Evolutionary conservation across 164 flowering plant genomes (phyloP).

Genomic region (Chimonanthus praecox): DNA sequence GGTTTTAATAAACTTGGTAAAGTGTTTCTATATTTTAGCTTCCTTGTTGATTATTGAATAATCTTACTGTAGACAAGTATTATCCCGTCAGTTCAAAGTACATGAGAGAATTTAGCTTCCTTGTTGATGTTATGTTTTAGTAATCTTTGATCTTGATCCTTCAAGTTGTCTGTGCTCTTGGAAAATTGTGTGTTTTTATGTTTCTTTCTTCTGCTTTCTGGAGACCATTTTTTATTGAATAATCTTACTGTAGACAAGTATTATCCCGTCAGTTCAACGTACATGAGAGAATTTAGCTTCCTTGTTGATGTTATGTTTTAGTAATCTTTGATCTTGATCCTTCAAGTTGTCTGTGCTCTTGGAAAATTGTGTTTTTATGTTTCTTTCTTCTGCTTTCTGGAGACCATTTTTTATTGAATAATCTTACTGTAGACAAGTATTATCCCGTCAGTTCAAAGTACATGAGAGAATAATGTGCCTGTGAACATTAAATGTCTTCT

Average conservation of each 20-base stretch:
- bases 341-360: not conserved
- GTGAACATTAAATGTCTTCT: not conserved
- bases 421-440: not conserved
- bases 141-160: not conserved
- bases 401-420: no score
- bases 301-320: not conserved
- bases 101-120: not conserved
- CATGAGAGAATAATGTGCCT: not conserved
- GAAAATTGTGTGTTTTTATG: no score
- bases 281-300: not conserved
- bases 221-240: no score
- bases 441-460: not conserved
- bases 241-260: not conserved
- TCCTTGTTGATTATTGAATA: not conserved
- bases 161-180: not conserved
- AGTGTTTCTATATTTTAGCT: not conserved
- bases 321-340: not conserved
- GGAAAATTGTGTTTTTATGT: no score
- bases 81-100: not conserved
- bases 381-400: no score
- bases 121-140: not conserved
- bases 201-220: no score
- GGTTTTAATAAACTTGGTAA: constrained; percentile 68
- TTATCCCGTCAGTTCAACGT: not conserved
- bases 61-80: not conserved